phyloP scores from a whole-genome alignment of 306 rosid species.

The Adenanthera pavonina region DNA sequence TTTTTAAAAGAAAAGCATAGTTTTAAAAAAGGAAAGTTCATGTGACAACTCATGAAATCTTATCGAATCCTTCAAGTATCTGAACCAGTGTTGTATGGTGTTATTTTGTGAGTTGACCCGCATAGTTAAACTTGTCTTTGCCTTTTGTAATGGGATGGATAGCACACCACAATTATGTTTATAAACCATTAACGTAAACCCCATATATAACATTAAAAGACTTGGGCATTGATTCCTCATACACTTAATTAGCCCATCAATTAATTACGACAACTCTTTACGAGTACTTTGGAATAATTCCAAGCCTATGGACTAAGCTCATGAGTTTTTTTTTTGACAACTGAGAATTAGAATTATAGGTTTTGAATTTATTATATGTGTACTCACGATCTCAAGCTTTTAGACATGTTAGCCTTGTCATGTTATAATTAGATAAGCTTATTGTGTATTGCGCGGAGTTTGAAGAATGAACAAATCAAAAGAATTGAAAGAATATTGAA shows the following conservation, averaged over 20 bases:
- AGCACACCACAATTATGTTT: not conserved
- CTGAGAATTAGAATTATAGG: too few relatives aligned
- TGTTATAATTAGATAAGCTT: too few relatives aligned
- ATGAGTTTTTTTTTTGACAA: too few relatives aligned
- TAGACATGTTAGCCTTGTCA: too few relatives aligned
- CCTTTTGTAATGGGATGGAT: not conserved
- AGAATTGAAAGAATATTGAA: too few relatives aligned
- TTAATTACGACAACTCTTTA: not conserved
- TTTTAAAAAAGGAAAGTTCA: not conserved
- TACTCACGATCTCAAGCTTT: too few relatives aligned
- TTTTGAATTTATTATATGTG: too few relatives aligned
- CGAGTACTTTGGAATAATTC: too few relatives aligned
- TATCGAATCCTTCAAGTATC: slow-evolving; percentile 19
- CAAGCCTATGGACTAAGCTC: too few relatives aligned
- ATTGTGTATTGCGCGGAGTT: too few relatives aligned
- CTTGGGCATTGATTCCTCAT: not conserved
- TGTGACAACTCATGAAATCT: slow-evolving; percentile 17
- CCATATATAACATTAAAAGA: not conserved
- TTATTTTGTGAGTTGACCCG: slow-evolving; percentile 28
- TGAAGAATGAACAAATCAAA: too few relatives aligned
- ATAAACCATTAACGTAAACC: not conserved
- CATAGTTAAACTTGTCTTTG: slow-evolving; percentile 25
- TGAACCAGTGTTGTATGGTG: not conserved
- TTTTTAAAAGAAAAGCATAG: not conserved
- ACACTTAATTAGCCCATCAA: not conserved